Percentiles rank a stretch among this genome's conserved stretches.
Conservation (phyloP, 106 monocot genomes). For the Cymbidium sinense region DNA sequence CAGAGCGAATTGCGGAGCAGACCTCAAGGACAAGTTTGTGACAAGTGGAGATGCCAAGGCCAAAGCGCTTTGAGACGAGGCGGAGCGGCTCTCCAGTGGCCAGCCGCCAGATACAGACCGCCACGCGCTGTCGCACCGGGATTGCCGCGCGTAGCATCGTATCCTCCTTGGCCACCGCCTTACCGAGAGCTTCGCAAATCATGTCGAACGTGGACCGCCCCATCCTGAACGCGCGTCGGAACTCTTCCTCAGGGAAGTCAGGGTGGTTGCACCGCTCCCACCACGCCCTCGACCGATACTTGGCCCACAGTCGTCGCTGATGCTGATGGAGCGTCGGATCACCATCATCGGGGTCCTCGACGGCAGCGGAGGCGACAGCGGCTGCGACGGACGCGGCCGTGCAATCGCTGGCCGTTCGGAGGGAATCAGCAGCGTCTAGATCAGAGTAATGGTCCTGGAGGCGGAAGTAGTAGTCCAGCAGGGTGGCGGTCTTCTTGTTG, state of each 20-base stretch:
- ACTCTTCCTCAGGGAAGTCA: slow-evolving; percentile 44
- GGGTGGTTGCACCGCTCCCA: slow-evolving; percentile 49
- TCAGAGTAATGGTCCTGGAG: slow-evolving; percentile 26
- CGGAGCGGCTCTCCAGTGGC: slow-evolving; percentile 66
- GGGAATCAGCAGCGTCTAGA: slow-evolving; percentile 24
- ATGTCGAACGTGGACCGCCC: slow-evolving; percentile 37
- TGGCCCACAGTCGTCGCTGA: slow-evolving; percentile 43
- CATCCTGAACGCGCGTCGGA: slow-evolving; percentile 44
- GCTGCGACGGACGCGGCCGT: slow-evolving; percentile 21
- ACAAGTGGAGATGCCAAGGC: slow-evolving; percentile 56
- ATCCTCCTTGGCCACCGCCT: slow-evolving; percentile 51
- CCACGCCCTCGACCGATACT: slow-evolving; percentile 51
- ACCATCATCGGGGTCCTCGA: slow-evolving; percentile 15
- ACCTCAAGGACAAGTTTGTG: slow-evolving; percentile 84
- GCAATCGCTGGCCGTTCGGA: slow-evolving; percentile 10
- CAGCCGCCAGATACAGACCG: slow-evolving; percentile 59
- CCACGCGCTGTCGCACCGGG: slow-evolving; percentile 54
- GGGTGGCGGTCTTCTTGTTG: slow-evolving; percentile 11
- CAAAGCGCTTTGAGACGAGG: slow-evolving; percentile 52
- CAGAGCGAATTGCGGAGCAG: slow-evolving; percentile 56
- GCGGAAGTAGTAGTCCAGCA: slow-evolving; percentile 30
- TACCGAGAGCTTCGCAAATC: slow-evolving; percentile 40
- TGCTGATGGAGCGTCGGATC: slow-evolving; percentile 3
- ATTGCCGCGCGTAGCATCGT: slow-evolving; percentile 65
- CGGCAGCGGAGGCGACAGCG: slow-evolving; percentile 8